Percentiles rank a stretch among this genome's conserved stretches.
Evolutionary conservation across 108 stramenopile species (phyloP).

Genomic region (Skeletonema costatum): DNA sequence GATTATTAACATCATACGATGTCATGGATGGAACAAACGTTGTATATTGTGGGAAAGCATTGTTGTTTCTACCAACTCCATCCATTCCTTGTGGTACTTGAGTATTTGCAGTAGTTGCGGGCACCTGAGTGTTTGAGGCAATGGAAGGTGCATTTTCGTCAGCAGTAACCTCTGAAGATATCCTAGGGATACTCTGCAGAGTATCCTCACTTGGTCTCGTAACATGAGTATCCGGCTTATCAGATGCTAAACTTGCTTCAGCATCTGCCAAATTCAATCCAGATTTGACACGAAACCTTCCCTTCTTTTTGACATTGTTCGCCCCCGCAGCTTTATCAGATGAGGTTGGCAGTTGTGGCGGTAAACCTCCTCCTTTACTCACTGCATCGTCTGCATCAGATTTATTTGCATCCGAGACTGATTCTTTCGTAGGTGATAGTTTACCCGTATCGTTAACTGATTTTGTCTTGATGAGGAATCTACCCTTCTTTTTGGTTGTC

Average conservation of each 20-base stretch:
- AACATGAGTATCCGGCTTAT: not conserved
- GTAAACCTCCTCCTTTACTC: not conserved
- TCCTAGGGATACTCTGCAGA: not conserved
- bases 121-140: not conserved
- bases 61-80: not conserved
- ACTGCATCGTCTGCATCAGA: not conserved
- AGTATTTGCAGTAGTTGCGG: not conserved
- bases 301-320: slow-evolving; percentile 16
- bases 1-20: slow-evolving; percentile 13
- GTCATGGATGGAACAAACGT: slow-evolving; percentile 2
- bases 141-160: not conserved
- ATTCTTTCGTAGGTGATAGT: not conserved
- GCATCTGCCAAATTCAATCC: slow-evolving; percentile 18
- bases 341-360: not conserved
- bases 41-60: slow-evolving; percentile 1
- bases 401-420: not conserved
- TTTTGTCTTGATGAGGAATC: slow-evolving; percentile 36
- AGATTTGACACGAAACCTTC: slow-evolving; percentile 19
- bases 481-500: slow-evolving; percentile 34
- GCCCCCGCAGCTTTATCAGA: not conserved
- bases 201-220: not conserved
- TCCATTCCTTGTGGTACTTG: not conserved
- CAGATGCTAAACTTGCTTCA: not conserved
- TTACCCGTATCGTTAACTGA: not conserved
- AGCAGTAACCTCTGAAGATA: not conserved